phyloP scores from a whole-genome alignment of 371 early-diverging fungal species.

The Rhizopus delemar region DNA sequence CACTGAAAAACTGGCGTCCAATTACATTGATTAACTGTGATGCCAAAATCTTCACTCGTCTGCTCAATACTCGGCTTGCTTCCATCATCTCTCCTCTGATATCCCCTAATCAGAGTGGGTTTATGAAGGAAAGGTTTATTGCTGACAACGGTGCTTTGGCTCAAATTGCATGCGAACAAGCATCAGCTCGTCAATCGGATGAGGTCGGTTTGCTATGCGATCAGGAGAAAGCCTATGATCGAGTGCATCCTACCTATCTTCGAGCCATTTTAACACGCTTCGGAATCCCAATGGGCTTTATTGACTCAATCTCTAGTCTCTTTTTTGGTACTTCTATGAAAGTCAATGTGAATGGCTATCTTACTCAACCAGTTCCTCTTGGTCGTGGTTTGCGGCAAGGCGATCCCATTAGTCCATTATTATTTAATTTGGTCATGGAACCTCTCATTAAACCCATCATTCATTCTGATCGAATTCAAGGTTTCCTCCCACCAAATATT shows the following conservation, averaged over 20 bases:
- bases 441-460: background rate
- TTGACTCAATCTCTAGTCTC: background rate
- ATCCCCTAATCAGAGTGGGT: constrained; percentile 9
- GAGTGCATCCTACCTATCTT: constrained; percentile 17
- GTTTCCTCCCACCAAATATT: background rate
- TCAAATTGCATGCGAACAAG: constrained; percentile 8
- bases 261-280: background rate
- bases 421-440: constrained; percentile 20
- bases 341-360: constrained; percentile 7
- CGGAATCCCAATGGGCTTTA: constrained; percentile 1
- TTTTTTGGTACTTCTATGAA: background rate
- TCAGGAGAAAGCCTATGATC: constrained; percentile 26
- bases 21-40: constrained; percentile 28
- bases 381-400: constrained; percentile 16
- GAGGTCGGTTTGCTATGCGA: constrained; percentile 17
- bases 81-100: background rate
- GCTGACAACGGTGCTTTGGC: constrained; percentile 11
- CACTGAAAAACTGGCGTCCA: background rate
- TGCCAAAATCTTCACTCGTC: constrained; percentile 28
- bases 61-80: constrained; percentile 16
- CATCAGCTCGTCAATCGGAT: background rate
- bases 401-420: constrained; percentile 14
- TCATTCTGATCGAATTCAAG: background rate
- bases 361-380: background rate
- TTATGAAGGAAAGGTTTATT: constrained; percentile 7